Evolutionary conservation across 176 grass and related monocot species (phyloP).

Genomic region (Zea luxurians): DNA sequence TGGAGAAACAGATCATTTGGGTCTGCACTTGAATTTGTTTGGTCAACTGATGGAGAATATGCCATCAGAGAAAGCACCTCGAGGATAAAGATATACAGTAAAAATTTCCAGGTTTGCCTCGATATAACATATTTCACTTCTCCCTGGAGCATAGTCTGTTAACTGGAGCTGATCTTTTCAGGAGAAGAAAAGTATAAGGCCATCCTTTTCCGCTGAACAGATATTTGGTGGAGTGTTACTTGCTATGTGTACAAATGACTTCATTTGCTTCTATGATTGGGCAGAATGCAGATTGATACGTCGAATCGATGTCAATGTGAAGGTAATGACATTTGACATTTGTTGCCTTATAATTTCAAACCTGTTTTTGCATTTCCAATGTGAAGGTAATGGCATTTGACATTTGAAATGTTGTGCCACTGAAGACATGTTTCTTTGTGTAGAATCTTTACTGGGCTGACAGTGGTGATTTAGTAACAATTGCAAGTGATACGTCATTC

Average conservation of each 20-base stretch:
- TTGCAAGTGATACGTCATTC: conserved; percentile 93
- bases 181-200: conserved; percentile 94
- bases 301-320: conserved; percentile 96
- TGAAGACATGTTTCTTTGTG: conserved; percentile 25
- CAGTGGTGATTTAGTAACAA: conserved; percentile 88
- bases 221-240: conserved; percentile 91
- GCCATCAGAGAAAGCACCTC: conserved; percentile 96
- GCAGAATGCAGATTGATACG: conserved; percentile 89
- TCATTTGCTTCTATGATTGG: conserved; percentile 98
- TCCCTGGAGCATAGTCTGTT: conserved; percentile 31
- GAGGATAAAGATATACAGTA: conserved; percentile 92
- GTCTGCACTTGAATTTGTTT: conserved; percentile 83
- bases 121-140: not conserved
- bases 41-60: conserved; percentile 96
- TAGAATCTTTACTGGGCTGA: conserved; percentile 99
- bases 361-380: not conserved
- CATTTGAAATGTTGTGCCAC: not conserved
- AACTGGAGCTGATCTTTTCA: conserved; percentile 45
- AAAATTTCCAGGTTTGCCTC: conserved; percentile 84
- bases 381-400: not conserved
- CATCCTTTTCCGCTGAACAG: conserved; percentile 79
- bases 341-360: conserved; percentile 12
- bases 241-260: conserved; percentile 98
- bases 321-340: conserved; percentile 34
- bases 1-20: conserved; percentile 99